Evolutionary conservation across 2,329 filamentous ascomycete species (phyloP).

Genomic region (Ascosphaera aggregata): DNA sequence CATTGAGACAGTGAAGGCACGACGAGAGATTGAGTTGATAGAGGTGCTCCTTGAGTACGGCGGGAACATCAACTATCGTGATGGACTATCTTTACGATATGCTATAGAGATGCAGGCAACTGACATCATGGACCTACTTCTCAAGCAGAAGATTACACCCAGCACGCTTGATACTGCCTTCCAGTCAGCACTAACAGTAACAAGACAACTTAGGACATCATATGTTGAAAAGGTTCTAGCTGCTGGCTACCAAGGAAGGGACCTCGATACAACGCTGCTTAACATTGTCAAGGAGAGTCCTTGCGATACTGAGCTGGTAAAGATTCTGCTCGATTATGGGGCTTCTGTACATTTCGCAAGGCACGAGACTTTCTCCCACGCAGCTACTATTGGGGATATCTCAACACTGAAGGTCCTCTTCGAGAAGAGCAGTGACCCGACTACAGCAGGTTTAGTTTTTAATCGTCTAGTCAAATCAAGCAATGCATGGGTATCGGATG

Average conservation of each 20-base stretch:
- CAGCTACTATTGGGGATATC: slow-evolving; percentile 5
- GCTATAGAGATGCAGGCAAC: slow-evolving; percentile 4
- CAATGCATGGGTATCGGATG: slow-evolving; percentile 24
- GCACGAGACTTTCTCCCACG: slow-evolving; percentile 25
- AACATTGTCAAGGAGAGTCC: slow-evolving; percentile 6
- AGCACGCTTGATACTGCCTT: slow-evolving; percentile 5
- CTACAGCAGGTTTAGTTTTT: slow-evolving; percentile 5
- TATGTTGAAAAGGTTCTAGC: slow-evolving; percentile 8
- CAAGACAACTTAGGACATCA: slow-evolving; percentile 1
- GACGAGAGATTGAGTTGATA: slow-evolving; percentile 3
- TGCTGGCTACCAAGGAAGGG: slow-evolving; percentile 4
- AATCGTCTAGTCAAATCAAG: slow-evolving; percentile 3
- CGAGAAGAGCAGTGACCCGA: slow-evolving; percentile 3
- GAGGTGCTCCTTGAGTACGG: slow-evolving; percentile 6
- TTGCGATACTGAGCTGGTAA: slow-evolving; percentile 16
- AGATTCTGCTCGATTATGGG: slow-evolving; percentile 27
- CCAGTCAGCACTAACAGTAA: slow-evolving; percentile 2
- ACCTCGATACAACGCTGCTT: slow-evolving; percentile 5
- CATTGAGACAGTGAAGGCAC: slow-evolving; percentile 3
- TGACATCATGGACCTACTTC: slow-evolving; percentile 5
- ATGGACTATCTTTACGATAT: slow-evolving; percentile 4
- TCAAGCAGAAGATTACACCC: slow-evolving; percentile 3
- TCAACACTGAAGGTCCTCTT: slow-evolving; percentile 5
- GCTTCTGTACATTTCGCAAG: slow-evolving; percentile 32
- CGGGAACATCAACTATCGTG: slow-evolving; percentile 5